phyloP scores from a whole-genome alignment of 1,139 yeast genomes.

The Yamadazyma taylorii region DNA sequence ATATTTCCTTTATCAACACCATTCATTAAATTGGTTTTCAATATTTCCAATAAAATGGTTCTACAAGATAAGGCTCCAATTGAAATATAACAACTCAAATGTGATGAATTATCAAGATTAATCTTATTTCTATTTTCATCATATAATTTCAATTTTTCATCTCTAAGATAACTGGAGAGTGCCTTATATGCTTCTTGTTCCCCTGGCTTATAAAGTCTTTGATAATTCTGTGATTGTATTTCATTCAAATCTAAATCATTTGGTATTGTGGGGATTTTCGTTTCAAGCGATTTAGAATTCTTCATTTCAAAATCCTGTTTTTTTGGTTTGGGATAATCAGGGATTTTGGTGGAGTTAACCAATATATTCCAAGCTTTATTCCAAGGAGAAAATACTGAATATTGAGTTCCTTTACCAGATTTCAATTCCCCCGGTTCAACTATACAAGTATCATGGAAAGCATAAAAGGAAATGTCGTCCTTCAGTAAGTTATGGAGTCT shows the following conservation, averaged over 20 bases:
- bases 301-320: slow-evolving; percentile 53
- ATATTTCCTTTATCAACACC: slow-evolving; percentile 26
- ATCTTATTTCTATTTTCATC: slow-evolving; percentile 26
- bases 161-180: slow-evolving; percentile 29
- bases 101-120: slow-evolving; percentile 36
- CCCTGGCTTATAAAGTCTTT: slow-evolving; percentile 31
- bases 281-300: slow-evolving; percentile 44
- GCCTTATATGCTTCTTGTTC: slow-evolving; percentile 36
- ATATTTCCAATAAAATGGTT: slow-evolving; percentile 29
- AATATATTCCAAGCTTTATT: slow-evolving; percentile 42
- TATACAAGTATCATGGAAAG: slow-evolving; percentile 49
- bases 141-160: slow-evolving; percentile 27
- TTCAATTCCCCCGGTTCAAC: slow-evolving; percentile 44
- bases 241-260: slow-evolving; percentile 10
- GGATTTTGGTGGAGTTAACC: slow-evolving; percentile 9
- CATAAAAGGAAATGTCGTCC: slow-evolving; percentile 18
- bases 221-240: slow-evolving; percentile 9
- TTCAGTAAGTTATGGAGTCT: slow-evolving; percentile 14
- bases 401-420: slow-evolving; percentile 46
- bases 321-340: slow-evolving; percentile 12
- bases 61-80: slow-evolving; percentile 49
- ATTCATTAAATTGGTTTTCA: slow-evolving; percentile 23
- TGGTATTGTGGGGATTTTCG: slow-evolving; percentile 10
- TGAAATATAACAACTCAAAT: slow-evolving; percentile 46
- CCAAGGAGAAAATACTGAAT: slow-evolving; percentile 56